These are phyloP conservation scores for Berberis vulgaris DNA, from an alignment of 164 flowering plant genomes.

Conservation along the genomic window DNA sequence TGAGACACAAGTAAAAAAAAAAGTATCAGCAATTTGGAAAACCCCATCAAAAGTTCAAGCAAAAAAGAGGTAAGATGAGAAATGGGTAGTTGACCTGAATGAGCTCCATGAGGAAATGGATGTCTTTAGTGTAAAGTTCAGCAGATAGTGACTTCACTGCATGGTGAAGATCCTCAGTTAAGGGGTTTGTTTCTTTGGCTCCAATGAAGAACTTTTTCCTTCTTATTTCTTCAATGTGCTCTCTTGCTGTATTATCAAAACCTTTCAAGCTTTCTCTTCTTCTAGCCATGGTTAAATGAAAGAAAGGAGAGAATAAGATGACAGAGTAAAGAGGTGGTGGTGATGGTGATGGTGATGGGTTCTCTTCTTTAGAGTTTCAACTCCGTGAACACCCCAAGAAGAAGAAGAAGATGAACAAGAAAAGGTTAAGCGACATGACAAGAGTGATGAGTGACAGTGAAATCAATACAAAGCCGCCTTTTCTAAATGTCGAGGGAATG, in stretches of 20 bases:
- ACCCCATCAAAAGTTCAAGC: not conserved
- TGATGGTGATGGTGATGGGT: too few relatives aligned
- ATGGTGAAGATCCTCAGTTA: slow-evolving; percentile 1
- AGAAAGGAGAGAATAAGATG: too few relatives aligned
- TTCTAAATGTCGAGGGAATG: too few relatives aligned
- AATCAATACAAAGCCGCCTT: too few relatives aligned
- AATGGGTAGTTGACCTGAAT: not conserved
- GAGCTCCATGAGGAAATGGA: not conserved
- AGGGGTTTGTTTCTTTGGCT: not conserved
- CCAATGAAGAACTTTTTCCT: not conserved
- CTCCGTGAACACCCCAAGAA: too few relatives aligned
- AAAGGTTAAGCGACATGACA: too few relatives aligned
- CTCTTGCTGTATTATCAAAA: not conserved
- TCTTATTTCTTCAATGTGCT: not conserved
- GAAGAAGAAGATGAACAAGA: too few relatives aligned
- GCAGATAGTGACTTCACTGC: not conserved
- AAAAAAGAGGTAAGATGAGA: not conserved
- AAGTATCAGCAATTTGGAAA: not conserved
- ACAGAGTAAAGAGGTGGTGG: too few relatives aligned
- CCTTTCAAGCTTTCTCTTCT: too few relatives aligned
- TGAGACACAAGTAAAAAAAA: not conserved
- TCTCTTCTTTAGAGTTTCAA: too few relatives aligned
- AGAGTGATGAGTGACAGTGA: too few relatives aligned
- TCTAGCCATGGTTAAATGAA: too few relatives aligned
- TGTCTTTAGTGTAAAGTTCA: not conserved